Percentiles rank a stretch among this genome's conserved stretches.
These are phyloP conservation scores for Casuarina equisetifolia DNA, from an alignment of 306 rosid species.

Conservation along the genomic window DNA sequence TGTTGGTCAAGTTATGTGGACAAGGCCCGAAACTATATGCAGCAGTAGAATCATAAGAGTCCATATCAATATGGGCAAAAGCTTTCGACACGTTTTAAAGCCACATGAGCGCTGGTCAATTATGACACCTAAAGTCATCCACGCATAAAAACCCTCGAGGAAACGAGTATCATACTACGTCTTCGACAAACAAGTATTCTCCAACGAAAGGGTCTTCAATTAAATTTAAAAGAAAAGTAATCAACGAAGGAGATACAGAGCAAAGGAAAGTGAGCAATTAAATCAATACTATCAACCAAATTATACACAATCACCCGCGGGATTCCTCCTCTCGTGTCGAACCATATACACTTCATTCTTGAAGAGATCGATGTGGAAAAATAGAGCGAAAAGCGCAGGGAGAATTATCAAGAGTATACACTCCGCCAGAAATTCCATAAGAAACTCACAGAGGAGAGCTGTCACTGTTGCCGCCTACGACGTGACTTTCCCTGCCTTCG, in stretches of 20 bases:
- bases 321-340: too few relatives aligned
- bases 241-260: too few relatives aligned
- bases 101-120: neutral
- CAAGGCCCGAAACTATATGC: neutral
- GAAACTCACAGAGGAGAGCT: slow-evolving; percentile 23
- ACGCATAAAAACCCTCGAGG: too few relatives aligned
- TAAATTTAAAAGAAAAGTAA: too few relatives aligned
- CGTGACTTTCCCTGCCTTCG: neutral
- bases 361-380: neutral
- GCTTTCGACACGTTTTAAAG: neutral
- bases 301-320: too few relatives aligned
- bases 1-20: neutral
- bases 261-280: too few relatives aligned
- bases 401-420: neutral
- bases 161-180: too few relatives aligned
- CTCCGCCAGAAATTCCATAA: neutral
- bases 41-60: neutral
- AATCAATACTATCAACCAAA: too few relatives aligned
- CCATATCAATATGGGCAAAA: neutral
- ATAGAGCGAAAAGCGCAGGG: neutral
- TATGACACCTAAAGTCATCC: too few relatives aligned
- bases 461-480: slow-evolving; percentile 5
- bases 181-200: too few relatives aligned
- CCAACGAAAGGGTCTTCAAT: too few relatives aligned
- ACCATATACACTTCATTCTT: neutral